Base-by-base conservation (phyloP, 2,329 filamentous ascomycete genomes). In the Tolypocladium paradoxum region DNA sequence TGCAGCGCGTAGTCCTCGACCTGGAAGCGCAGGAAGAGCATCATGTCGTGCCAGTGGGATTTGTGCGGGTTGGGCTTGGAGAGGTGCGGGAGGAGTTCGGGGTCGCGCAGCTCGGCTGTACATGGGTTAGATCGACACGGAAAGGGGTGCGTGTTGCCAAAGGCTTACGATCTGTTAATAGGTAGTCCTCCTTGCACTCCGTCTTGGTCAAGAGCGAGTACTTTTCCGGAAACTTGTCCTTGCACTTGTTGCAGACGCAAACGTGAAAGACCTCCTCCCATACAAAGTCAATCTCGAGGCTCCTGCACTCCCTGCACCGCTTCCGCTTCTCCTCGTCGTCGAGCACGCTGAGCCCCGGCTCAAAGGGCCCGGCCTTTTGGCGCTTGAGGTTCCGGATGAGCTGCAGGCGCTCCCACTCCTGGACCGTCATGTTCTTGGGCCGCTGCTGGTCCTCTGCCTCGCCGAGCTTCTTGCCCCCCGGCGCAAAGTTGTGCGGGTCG, bases 1-100 rank as follows among this genome's bases (percentile, higher is more conserved):
- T 78, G 82, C 62, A 97, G 85, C 0, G 92, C 93, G 65, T 96
- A 96, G 53, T 90, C 90, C 65, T 99, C 93, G 2, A 99, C 88
- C 65, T 99, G 93, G 56, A 83, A 95, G 1, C 93, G 86, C 24
- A 99, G 76, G 66, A 93, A 99, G 2, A 99, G 79, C 85, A 96
- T 96, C 93, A 99, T 99, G 74, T 95, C 90, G 68, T 96, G 90
- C 89, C 90, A 99, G 54, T 91, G 90, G 0, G 87, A 84, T 68
- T 96, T 96, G 71, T 96, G 93, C 0, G 93, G 93, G 62, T 99
- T 99, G 1, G 93, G 92, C 35, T 85, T 85, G 52, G 88, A 87
- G 9, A 99, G 77, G 67, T 95, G 91, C 0, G 92, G 92, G 0
- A 99, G 76, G 1, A 99, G 75, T 18, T 91, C 87, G 54, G 83